Evolutionary conservation across 2,329 filamentous ascomycete genomes (phyloP), one percentile per base, ranked within the genome.

Genomic region (Diaporthe eres): DNA sequence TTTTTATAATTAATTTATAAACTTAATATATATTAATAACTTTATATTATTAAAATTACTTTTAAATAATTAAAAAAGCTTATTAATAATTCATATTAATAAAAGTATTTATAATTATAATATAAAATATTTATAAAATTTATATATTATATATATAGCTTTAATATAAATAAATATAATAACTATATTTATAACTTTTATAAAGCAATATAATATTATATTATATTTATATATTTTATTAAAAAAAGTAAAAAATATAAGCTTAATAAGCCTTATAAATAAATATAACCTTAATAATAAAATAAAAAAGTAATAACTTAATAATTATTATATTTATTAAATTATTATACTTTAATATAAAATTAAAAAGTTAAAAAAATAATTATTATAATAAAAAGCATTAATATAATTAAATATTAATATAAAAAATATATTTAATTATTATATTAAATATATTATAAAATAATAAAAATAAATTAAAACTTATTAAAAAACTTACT

Each of bases 401-500:
- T 2, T 58, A 37, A 17, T 37, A n/a, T 58, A 37, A 10, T 1
- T 58, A 58, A 58, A 1, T n/a, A 37, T 37, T 22, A n/a, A 58
- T 25, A 9, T 7, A 22, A 58, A 37, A 57, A 6, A 58, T 37
- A 58, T 37, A 58, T 3, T 58, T 22, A n/a, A 58, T 22, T 37
- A 58, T 37, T 37, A 37, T 60, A 60, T 60, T 37, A 39, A 60
- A 34, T 39, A 7, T n/a, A 60, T 60, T 60, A 37, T 60, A 60
- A 60, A 60, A 10, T 60, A 60, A 22, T 60, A 39, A 10, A 2
- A 10, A 0, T 60, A 60, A 49, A 4, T 4, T 60, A 39, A 5
- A 60, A 37, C 3, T 1, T 60, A 37, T n/a, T n/a, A 37, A 22
- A 4, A 2, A 37, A 60, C 10, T 4, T 60, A 60, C 2, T 0